Conservation (phyloP, 768 basidiomycete species). For the Lentinus tigrinus region DNA sequence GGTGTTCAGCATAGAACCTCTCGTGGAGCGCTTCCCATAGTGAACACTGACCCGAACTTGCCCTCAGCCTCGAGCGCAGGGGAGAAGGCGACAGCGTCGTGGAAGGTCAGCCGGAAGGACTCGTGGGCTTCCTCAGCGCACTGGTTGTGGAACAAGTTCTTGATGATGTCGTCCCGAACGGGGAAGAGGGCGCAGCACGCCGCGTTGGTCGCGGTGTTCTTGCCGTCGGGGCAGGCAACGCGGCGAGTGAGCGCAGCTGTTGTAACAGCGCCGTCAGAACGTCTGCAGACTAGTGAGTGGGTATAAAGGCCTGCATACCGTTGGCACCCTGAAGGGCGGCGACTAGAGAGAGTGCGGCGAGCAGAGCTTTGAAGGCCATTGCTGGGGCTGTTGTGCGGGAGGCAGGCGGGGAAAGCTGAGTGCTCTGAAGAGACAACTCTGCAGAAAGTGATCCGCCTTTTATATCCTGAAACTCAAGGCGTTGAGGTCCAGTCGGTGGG, state of each 20-base stretch:
- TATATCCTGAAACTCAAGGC: no score
- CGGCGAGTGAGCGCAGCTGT: not conserved
- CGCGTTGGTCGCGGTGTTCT: not conserved
- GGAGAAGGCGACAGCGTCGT: constrained; percentile 16
- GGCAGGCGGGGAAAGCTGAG: no score
- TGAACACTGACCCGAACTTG: not conserved
- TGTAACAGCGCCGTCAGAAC: no score
- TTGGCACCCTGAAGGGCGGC: constrained; percentile 6
- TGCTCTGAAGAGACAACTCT: no score
- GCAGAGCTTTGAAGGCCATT: constrained; percentile 24
- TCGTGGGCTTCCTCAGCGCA: constrained; percentile 33
- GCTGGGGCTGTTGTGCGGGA: not conserved
- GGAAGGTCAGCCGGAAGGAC: constrained; percentile 26
- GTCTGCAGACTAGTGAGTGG: no score
- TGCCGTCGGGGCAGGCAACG: constrained; percentile 14
- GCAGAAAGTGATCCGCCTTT: no score
- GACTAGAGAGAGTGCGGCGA: constrained; percentile 11
- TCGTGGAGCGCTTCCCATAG: no score
- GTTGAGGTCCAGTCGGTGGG: no score
- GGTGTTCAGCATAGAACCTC: not conserved
- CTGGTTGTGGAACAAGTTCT: constrained; percentile 32
- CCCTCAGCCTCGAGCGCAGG: not conserved
- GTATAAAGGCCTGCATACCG: no score
- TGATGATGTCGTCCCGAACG: constrained; percentile 24
- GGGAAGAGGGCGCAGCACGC: constrained; percentile 1